A percentile compares a stretch with the other conserved stretches of the same genome.
Conservation (phyloP, 345 rosid genomes). For the Litchi chinensis region DNA sequence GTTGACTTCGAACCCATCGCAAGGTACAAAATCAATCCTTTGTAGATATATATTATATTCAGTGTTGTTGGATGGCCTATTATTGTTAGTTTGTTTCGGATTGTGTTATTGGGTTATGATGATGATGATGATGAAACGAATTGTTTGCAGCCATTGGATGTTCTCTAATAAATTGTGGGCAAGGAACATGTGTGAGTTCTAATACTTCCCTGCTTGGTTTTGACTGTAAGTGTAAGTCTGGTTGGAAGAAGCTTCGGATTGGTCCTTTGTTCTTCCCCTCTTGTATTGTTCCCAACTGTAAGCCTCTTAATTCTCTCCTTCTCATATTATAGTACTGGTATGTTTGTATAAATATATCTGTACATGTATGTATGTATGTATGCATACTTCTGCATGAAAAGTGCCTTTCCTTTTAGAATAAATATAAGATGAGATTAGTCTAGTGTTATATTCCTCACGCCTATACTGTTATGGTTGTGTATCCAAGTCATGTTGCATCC, state of each 20-base stretch:
- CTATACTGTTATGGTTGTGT: too few relatives aligned
- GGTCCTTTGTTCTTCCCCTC: constrained; percentile 34
- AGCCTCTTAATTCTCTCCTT: constrained; percentile 13
- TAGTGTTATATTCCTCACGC: too few relatives aligned
- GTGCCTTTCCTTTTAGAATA: not conserved
- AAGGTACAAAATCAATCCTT: not conserved
- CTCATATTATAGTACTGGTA: not conserved
- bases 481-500: too few relatives aligned
- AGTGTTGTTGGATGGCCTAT: too few relatives aligned
- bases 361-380: too few relatives aligned
- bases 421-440: too few relatives aligned
- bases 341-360: too few relatives aligned
- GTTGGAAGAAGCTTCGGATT: constrained; percentile 50
- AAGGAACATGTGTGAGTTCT: constrained; percentile 38
- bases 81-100: not conserved
- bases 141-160: constrained; percentile 11
- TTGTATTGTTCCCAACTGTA: constrained; percentile 54
- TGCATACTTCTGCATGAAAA: too few relatives aligned
- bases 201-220: constrained; percentile 20
- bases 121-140: not conserved
- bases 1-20: not conserved
- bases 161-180: constrained; percentile 30
- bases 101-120: not conserved
- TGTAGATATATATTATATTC: not conserved
- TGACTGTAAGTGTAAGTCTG: constrained; percentile 45